A percentile compares a stretch with the other conserved stretches of the same genome.
Evolutionary conservation across 2,329 filamentous ascomycete genomes (phyloP).

Genomic region (Microsporum audouinii): DNA sequence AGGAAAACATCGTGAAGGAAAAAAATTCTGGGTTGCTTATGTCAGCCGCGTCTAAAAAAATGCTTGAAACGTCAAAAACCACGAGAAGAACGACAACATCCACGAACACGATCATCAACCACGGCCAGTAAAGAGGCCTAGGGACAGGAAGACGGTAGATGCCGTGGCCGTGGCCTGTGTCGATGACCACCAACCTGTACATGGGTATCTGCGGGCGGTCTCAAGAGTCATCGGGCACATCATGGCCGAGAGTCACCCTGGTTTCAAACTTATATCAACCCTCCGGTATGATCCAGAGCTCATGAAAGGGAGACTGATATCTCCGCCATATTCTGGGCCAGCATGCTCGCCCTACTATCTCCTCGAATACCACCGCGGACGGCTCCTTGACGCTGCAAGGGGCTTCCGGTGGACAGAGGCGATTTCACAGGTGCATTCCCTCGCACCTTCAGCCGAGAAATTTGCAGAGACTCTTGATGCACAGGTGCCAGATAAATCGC

Average conservation of each 20-base stretch:
- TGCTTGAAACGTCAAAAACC: not conserved
- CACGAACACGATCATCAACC: not conserved
- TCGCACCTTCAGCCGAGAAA: constrained; percentile 21
- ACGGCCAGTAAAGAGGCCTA: not conserved
- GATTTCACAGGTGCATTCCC: constrained; percentile 17
- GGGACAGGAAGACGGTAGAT: not conserved
- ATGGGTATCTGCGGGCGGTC: not conserved
- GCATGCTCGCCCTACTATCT: constrained; percentile 60
- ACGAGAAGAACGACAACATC: not conserved
- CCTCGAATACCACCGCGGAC: constrained; percentile 64
- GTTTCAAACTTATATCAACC: constrained; percentile 57
- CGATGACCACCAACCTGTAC: not conserved
- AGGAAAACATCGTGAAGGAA: not conserved
- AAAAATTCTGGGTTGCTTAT: constrained; percentile 4
- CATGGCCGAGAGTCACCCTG: constrained; percentile 8
- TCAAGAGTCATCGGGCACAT: not conserved
- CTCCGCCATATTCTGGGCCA: constrained; percentile 27
- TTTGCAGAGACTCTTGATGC: constrained; percentile 22
- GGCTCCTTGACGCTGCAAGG: constrained; percentile 52
- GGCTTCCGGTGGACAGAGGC: constrained; percentile 39
- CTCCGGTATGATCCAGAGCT: constrained; percentile 59
- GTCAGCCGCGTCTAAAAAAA: not conserved
- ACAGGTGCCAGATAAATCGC: constrained; percentile 23
- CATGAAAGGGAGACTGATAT: constrained; percentile 22
- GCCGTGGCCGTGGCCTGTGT: not conserved